Evolutionary conservation across 768 basidiomycete genomes (phyloP).

Genomic region (Lyophyllum decastes): DNA sequence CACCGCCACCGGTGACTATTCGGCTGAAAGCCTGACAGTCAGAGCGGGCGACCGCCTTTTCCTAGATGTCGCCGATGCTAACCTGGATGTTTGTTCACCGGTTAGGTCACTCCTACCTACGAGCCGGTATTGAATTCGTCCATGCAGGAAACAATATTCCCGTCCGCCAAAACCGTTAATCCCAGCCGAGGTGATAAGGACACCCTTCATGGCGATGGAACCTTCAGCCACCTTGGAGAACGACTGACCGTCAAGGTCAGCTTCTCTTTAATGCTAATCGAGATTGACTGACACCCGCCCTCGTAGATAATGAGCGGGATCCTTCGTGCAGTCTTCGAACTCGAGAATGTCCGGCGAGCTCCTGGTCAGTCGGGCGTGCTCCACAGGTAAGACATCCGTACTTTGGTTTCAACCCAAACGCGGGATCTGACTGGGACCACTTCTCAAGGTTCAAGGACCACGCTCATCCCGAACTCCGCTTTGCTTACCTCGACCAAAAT

Average conservation of each 20-base stretch:
- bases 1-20: conserved; percentile 45
- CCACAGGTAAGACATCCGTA: conserved; percentile 40
- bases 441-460: conserved; percentile 47
- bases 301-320: conserved; percentile 56
- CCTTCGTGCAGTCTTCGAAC: conserved; percentile 63
- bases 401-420: not conserved
- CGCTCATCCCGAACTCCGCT: conserved; percentile 47
- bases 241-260: conserved; percentile 56
- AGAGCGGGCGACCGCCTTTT: conserved; percentile 60
- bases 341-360: conserved; percentile 61
- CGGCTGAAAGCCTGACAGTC: conserved; percentile 41
- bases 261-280: not conserved
- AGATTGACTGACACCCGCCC: not conserved
- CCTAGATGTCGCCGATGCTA: conserved; percentile 59
- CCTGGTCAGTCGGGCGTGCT: conserved; percentile 70
- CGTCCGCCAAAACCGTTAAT: conserved; percentile 46
- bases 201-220: conserved; percentile 48
- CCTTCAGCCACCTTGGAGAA: conserved; percentile 46
- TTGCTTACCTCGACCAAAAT: conserved; percentile 55
- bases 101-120: not conserved
- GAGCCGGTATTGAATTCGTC: not conserved
- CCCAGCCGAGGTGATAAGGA: conserved; percentile 44
- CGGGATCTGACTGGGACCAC: not conserved
- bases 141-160: conserved; percentile 51
- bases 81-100: conserved; percentile 50